phyloP scores from a whole-genome alignment of 73 alveolate species.

The Tetrahymena thermophila region DNA sequence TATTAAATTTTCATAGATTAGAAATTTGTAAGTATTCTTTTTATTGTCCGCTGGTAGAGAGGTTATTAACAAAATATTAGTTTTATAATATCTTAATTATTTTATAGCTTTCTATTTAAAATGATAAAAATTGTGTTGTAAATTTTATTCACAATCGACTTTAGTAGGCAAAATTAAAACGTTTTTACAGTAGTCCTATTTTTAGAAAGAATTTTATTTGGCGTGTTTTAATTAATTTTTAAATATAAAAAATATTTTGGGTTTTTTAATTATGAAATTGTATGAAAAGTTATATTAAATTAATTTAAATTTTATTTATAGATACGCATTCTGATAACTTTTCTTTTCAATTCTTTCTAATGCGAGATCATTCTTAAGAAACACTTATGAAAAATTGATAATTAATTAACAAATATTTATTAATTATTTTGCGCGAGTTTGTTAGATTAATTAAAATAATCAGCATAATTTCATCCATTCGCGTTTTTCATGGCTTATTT shows the following conservation, averaged over 20 bases:
- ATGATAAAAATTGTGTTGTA: too few species aligned
- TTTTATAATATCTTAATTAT: background rate
- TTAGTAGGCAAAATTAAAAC: too few species aligned
- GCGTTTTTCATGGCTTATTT: background rate
- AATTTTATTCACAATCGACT: too few species aligned
- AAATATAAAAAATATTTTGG: background rate
- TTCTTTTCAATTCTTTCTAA: background rate
- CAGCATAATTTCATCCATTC: background rate
- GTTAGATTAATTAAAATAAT: background rate
- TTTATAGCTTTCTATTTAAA: too few species aligned
- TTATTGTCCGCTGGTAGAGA: background rate
- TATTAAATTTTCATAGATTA: background rate
- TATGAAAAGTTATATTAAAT: background rate
- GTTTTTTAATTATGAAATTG: background rate
- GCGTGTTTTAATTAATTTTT: background rate
- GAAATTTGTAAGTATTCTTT: background rate
- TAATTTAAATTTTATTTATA: background rate
- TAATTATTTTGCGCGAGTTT: background rate
- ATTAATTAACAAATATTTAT: background rate
- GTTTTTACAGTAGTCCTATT: background rate
- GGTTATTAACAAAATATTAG: background rate
- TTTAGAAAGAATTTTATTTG: background rate
- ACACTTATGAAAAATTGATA: background rate
- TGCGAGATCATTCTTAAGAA: background rate
- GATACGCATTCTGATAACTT: background rate